Percentiles rank a stretch among this genome's conserved stretches.
phyloP scores from a whole-genome alignment of 2,329 filamentous ascomycete genomes.

The Cladosporium sp. region DNA sequence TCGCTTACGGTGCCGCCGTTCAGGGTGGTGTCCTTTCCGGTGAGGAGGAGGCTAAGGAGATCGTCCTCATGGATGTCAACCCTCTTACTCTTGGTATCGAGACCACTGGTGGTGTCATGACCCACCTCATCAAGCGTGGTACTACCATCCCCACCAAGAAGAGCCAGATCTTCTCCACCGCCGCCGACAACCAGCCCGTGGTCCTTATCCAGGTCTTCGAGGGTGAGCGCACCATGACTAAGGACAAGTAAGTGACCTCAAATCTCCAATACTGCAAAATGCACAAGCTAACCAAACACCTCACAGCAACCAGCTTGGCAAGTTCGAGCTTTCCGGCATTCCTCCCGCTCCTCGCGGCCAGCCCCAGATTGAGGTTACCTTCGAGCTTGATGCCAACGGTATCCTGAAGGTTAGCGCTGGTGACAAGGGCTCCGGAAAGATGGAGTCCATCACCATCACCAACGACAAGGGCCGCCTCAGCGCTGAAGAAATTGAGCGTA shows the following conservation, averaged over 20 bases:
- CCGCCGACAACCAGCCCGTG: constrained; percentile 95
- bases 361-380: constrained; percentile 97
- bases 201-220: constrained; percentile 99
- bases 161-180: constrained; percentile 96
- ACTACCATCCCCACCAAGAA: constrained; percentile 99
- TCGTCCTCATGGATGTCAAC: constrained; percentile 93
- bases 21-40: constrained; percentile 94
- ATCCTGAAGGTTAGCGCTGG: constrained; percentile 94
- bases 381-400: constrained; percentile 97
- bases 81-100: constrained; percentile 97
- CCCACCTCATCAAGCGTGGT: constrained; percentile 96
- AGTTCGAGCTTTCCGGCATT: constrained; percentile 97
- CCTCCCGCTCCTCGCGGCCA: constrained; percentile 93
- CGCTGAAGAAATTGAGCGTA: constrained; percentile 97
- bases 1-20: constrained; percentile 95
- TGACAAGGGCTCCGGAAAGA: constrained; percentile 98
- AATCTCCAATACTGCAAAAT: background rate
- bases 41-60: constrained; percentile 63
- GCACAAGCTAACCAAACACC: background rate
- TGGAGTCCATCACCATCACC: constrained; percentile 96
- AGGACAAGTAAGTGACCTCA: constrained; percentile 27
- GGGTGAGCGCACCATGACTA: constrained; percentile 71
- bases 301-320: constrained; percentile 78
- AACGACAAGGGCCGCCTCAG: constrained; percentile 99
- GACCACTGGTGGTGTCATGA: constrained; percentile 97